phyloP scores from a whole-genome alignment of 2,329 filamentous ascomycete genomes.

The Balansia obtecta region DNA sequence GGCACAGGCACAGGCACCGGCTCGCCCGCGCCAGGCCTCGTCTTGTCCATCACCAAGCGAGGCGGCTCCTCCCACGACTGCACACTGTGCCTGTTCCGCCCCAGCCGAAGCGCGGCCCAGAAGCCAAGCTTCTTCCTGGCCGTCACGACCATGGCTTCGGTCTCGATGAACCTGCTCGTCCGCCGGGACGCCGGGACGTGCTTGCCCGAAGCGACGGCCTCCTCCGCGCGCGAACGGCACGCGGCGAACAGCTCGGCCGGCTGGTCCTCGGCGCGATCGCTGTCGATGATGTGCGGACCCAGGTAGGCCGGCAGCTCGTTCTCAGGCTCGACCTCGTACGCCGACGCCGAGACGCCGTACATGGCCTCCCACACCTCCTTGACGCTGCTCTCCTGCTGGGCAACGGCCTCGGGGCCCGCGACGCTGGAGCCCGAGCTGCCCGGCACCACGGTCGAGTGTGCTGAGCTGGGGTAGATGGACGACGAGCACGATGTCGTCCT shows the following conservation, averaged over 20 bases:
- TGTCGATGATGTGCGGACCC: slow-evolving; percentile 3
- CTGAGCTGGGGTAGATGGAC: slow-evolving; percentile 2
- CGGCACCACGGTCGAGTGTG: neutral
- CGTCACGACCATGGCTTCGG: neutral
- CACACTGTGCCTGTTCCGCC: neutral
- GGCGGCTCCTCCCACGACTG: neutral
- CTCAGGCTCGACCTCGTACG: neutral
- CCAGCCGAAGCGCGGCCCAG: slow-evolving; percentile 1
- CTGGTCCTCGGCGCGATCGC: slow-evolving; percentile 2
- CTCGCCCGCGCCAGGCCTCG: neutral
- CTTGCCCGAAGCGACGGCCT: neutral
- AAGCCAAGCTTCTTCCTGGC: slow-evolving; percentile 2
- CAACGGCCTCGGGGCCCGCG: too few relatives aligned
- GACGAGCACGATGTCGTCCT: neutral
- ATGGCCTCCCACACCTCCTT: neutral
- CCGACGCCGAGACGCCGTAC: neutral
- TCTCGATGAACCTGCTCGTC: neutral
- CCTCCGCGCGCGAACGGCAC: neutral
- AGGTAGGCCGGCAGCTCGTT: slow-evolving; percentile 3
- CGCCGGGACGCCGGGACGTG: neutral
- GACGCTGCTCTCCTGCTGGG: too few relatives aligned
- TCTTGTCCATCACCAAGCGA: neutral
- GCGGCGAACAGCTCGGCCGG: neutral
- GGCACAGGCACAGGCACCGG: too few relatives aligned
- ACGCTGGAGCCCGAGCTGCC: neutral